Conservation (phyloP, 1,284 basidiomycete species). For the Boletus subluridellus region DNA sequence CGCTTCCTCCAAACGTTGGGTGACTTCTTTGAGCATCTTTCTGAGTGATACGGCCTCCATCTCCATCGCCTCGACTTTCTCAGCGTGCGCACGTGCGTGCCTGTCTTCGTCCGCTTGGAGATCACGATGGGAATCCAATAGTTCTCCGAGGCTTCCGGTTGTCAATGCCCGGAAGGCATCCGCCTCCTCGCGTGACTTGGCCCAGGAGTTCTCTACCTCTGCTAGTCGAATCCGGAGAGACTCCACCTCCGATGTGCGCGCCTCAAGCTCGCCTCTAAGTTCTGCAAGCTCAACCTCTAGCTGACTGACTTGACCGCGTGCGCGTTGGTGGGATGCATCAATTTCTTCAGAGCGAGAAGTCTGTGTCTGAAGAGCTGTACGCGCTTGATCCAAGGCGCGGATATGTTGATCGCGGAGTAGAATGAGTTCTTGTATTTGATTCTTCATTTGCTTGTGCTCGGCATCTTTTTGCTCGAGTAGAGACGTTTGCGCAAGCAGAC, state of each 20-base stretch:
- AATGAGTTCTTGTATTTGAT: constrained; percentile 70
- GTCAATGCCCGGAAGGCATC: constrained; percentile 81
- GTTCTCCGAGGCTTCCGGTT: constrained; percentile 77
- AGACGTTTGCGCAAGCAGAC: constrained; percentile 74
- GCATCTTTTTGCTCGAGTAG: constrained; percentile 74
- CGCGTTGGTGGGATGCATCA: constrained; percentile 69
- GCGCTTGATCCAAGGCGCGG: constrained; percentile 81
- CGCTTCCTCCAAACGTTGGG: constrained; percentile 65
- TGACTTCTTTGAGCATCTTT: constrained; percentile 74
- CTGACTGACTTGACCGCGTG: constrained; percentile 61
- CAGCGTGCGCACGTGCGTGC: constrained; percentile 65
- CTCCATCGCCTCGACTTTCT: constrained; percentile 79
- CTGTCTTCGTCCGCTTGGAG: constrained; percentile 78
- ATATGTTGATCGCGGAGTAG: constrained; percentile 79
- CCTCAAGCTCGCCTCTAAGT: constrained; percentile 74
- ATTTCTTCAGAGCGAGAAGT: constrained; percentile 79
- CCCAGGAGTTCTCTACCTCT: constrained; percentile 83
- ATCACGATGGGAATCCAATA: constrained; percentile 81
- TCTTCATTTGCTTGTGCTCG: constrained; percentile 65
- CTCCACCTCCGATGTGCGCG: constrained; percentile 69
- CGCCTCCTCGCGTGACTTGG: constrained; percentile 86
- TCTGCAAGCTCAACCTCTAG: constrained; percentile 77
- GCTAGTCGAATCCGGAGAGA: constrained; percentile 58
- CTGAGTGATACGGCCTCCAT: constrained; percentile 71
- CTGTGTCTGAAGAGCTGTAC: constrained; percentile 72